phyloP scores from a whole-genome alignment of 495 filamentous ascomycete species.

The Glutinoglossum americanum region DNA sequence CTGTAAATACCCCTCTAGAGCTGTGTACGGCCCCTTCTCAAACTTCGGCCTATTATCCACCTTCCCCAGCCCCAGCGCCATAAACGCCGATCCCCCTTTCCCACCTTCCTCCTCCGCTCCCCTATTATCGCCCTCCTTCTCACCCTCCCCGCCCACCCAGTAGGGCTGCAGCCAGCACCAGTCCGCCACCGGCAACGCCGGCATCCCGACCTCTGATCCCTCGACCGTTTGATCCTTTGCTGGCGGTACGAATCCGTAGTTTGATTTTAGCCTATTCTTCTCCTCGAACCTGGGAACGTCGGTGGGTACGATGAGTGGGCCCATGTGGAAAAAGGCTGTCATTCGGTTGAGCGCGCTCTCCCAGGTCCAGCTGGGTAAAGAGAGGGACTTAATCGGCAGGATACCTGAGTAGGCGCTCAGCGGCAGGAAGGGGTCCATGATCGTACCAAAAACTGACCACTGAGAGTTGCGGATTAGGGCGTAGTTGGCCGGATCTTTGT shows the following conservation, averaged over 20 bases:
- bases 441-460: background rate
- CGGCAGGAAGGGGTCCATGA: conserved; percentile 26
- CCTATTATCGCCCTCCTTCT: conserved; percentile 1
- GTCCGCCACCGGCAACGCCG: conserved; percentile 10
- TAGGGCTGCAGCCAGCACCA: conserved; percentile 30
- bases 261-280: too few species aligned
- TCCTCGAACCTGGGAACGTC: conserved; percentile 16
- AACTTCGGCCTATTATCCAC: conserved; percentile 13
- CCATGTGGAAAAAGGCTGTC: conserved; percentile 25
- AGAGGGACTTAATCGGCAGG: conserved; percentile 17
- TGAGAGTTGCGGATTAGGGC: background rate
- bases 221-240: background rate
- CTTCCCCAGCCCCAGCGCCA: conserved; percentile 8
- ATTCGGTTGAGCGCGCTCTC: conserved; percentile 21
- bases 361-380: conserved; percentile 23
- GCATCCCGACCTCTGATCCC: background rate
- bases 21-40: conserved; percentile 20
- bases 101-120: background rate
- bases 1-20: conserved; percentile 26
- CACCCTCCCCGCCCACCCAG: background rate
- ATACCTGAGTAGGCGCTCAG: conserved; percentile 20
- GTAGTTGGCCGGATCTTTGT: background rate
- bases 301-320: conserved; percentile 18
- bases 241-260: conserved; percentile 1
- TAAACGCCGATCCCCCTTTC: conserved; percentile 2